Evolutionary conservation across 2,329 filamentous ascomycete genomes (phyloP).

Genomic region (Microdochium trichocladiopsis): DNA sequence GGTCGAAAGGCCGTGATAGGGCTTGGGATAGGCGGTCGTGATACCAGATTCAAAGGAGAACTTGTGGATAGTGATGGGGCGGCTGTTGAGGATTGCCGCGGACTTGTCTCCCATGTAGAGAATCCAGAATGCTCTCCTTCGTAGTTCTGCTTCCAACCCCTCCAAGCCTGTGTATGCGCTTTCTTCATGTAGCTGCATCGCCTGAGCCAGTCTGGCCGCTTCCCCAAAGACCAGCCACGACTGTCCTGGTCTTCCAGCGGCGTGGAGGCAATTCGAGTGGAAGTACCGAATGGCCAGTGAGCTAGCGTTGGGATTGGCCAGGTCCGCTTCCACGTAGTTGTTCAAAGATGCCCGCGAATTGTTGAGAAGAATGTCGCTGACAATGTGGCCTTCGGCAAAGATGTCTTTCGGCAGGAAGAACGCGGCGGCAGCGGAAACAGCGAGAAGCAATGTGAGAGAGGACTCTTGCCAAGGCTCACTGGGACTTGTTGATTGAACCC

Average conservation of each 20-base stretch:
- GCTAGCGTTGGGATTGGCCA: slow-evolving; percentile 32
- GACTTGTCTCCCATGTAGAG: slow-evolving; percentile 33
- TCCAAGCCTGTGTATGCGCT: slow-evolving; percentile 23
- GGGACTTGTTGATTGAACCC: slow-evolving; percentile 5
- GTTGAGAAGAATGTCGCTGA: slow-evolving; percentile 29
- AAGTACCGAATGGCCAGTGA: slow-evolving; percentile 36
- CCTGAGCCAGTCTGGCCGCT: slow-evolving; percentile 31
- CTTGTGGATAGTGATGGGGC: slow-evolving; percentile 34
- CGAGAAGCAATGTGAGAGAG: slow-evolving; percentile 32
- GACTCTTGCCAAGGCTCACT: slow-evolving; percentile 25
- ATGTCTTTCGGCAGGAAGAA: slow-evolving; percentile 30
- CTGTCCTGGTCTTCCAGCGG: slow-evolving; percentile 30
- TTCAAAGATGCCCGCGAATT: slow-evolving; percentile 29
- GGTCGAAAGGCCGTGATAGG: background rate
- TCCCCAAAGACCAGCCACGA: slow-evolving; percentile 39
- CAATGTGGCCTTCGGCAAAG: slow-evolving; percentile 27
- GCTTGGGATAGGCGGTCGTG: slow-evolving; percentile 18
- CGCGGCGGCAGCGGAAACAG: slow-evolving; percentile 33
- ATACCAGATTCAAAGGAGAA: slow-evolving; percentile 32
- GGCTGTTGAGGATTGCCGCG: slow-evolving; percentile 28
- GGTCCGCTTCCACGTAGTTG: slow-evolving; percentile 30
- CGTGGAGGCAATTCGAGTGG: slow-evolving; percentile 36
- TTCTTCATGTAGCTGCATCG: slow-evolving; percentile 34
- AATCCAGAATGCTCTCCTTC: slow-evolving; percentile 28
- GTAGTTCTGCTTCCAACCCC: slow-evolving; percentile 28